Conservation (phyloP, 192 early-diverging fungal species). For the Borealophlyctis nickersoniae region DNA sequence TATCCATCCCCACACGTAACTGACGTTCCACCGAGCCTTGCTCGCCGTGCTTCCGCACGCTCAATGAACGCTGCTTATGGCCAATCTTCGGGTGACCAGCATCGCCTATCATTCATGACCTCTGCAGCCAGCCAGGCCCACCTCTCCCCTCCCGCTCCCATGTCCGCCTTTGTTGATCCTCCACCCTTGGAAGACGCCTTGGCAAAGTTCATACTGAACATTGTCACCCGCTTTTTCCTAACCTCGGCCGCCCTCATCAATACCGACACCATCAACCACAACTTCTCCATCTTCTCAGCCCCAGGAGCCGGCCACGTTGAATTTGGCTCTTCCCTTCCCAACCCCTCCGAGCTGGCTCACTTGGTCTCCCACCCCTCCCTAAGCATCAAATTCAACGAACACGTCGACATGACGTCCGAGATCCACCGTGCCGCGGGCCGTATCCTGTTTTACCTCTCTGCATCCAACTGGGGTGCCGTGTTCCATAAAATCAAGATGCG, state of each 20-base stretch:
- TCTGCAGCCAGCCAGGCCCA: slow-evolving; percentile 22
- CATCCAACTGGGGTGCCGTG: slow-evolving; percentile 84
- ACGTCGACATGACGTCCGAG: slow-evolving; percentile 43
- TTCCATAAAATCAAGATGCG: slow-evolving; percentile 38
- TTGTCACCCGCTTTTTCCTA: slow-evolving; percentile 65
- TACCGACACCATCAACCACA: slow-evolving; percentile 46
- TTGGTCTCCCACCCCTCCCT: slow-evolving; percentile 18
- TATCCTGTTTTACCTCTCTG: slow-evolving; percentile 81
- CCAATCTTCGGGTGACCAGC: neutral
- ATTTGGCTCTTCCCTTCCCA: neutral
- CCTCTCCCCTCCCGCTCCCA: slow-evolving; percentile 9
- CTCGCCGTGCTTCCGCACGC: slow-evolving; percentile 6
- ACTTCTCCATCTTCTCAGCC: slow-evolving; percentile 14
- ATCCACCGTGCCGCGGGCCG: slow-evolving; percentile 80
- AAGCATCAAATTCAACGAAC: neutral
- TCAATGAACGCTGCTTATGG: slow-evolving; percentile 14
- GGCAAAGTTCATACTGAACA: slow-evolving; percentile 61
- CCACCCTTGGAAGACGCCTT: slow-evolving; percentile 73
- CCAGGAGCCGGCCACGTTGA: neutral
- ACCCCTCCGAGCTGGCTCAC: neutral
- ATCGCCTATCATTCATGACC: slow-evolving; percentile 12
- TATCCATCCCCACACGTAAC: neutral
- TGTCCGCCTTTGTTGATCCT: slow-evolving; percentile 51
- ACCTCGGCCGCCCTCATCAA: slow-evolving; percentile 39
- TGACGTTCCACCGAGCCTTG: neutral